Conservation (phyloP, 345 rosid genomes). For the Raphanus sativus region DNA sequence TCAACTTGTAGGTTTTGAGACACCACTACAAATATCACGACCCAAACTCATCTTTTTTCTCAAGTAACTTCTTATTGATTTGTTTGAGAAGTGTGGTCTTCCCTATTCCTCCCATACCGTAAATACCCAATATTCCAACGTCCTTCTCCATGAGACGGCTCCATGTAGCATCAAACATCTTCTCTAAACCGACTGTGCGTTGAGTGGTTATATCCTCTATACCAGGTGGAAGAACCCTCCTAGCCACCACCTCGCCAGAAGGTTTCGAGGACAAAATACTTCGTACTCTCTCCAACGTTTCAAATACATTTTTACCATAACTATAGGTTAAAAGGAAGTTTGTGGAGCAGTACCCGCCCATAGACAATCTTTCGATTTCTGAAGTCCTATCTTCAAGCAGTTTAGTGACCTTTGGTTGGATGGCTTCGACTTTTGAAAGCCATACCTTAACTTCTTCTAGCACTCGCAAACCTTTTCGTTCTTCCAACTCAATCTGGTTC, state of each 20-base stretch:
- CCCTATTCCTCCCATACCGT: background rate
- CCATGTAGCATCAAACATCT: background rate
- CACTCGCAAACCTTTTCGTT: background rate
- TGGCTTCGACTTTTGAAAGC: background rate
- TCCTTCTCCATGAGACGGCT: background rate
- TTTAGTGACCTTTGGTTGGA: background rate
- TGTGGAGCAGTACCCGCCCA: background rate
- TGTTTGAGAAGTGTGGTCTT: background rate
- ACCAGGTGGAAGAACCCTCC: background rate
- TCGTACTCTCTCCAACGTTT: background rate
- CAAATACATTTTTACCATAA: background rate
- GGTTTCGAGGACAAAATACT: background rate
- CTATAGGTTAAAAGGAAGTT: background rate
- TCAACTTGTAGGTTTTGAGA: background rate
- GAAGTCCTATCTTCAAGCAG: background rate
- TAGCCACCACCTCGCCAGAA: background rate
- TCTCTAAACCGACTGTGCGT: background rate
- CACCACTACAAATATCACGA: background rate
- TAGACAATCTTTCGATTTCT: background rate
- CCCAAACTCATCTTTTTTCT: background rate
- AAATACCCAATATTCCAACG: background rate
- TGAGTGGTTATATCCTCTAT: background rate
- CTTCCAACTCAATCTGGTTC: too few species aligned
- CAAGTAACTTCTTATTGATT: background rate
- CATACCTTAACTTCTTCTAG: background rate